Percentiles rank a stretch among this genome's conserved stretches.
Evolutionary conservation across 2,329 filamentous ascomycete species (phyloP).

Genomic region (Alternaria rosae): DNA sequence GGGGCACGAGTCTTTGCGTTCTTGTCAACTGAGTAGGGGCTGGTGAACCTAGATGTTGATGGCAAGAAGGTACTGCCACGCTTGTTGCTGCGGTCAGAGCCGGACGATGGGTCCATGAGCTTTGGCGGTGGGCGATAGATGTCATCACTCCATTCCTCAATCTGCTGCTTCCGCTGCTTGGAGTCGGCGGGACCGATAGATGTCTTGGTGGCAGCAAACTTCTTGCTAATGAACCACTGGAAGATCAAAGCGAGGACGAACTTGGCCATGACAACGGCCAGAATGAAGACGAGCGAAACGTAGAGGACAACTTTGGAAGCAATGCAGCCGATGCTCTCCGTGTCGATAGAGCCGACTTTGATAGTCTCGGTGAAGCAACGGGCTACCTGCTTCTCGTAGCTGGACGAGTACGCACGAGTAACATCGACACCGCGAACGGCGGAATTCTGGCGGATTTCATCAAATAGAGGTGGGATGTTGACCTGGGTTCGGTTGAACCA

Average conservation of each 20-base stretch:
- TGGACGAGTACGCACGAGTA: conserved; percentile 83
- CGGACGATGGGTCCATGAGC: conserved; percentile 73
- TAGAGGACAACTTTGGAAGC: conserved; percentile 97
- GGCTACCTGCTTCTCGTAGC: conserved; percentile 79
- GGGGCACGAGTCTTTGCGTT: conserved; percentile 60
- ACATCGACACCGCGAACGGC: conserved; percentile 84
- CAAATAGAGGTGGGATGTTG: conserved; percentile 76
- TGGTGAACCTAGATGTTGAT: conserved; percentile 92
- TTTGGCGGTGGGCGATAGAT: conserved; percentile 92
- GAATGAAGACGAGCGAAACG: conserved; percentile 87
- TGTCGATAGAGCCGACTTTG: conserved; percentile 95
- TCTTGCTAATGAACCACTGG: conserved; percentile 93
- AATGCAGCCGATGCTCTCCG: conserved; percentile 95
- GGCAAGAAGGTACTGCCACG: conserved; percentile 85
- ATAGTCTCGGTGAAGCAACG: conserved; percentile 92
- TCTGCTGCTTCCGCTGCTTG: conserved; percentile 87
- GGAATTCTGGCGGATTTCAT: conserved; percentile 75
- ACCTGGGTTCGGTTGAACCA: conserved; percentile 92
- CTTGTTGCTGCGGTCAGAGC: conserved; percentile 76
- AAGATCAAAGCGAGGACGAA: conserved; percentile 91
- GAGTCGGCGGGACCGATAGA: conserved; percentile 77
- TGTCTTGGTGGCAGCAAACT: conserved; percentile 84
- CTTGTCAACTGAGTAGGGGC: conserved; percentile 80
- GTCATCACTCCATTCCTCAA: conserved; percentile 97
- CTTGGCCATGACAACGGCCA: conserved; percentile 84